Base-by-base conservation (phyloP, 768 basidiomycete species). In the Trametes cingulata region DNA sequence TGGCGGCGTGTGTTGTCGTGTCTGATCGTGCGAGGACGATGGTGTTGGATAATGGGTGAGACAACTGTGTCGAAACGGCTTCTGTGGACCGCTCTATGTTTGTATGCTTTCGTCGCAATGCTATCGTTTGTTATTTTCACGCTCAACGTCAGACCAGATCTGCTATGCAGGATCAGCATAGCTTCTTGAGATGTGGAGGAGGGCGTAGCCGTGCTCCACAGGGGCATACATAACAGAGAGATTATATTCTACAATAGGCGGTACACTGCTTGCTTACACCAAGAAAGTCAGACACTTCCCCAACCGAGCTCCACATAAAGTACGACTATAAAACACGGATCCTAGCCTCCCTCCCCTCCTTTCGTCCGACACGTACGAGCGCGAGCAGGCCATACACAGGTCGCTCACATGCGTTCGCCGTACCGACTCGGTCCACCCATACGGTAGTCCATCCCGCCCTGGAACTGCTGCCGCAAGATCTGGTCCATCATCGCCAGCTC, bases 401-500 rank as follows among this genome's bases (percentile, higher is more conserved):
- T 15, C 10, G 5, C 13, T 46, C 17, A 29, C 37, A 40, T 33
- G 15, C 37, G 25, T 46, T 56, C 33, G 4, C 55, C 55, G 29
- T 40, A 56, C 46, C 55, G 46, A 29, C 56, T 57, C 37, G 56
- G 56, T 27, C 56, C 56, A 2, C 36, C 37, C 47, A 57, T 25
- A 3, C 56, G 56, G 47, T 57, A 60, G 52, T 60, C 52, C 52
- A 60, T 49, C 20, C 52, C 39, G 7, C 41, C 27, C 20, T 60
- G 33, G 47, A 49, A 64, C 58, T 68, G 65, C 62, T 70, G 69
- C 52, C 67, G 41, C 48, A 65, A 27, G 37, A 70, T 66, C 67
- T 68, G 67, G 55, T 70, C 67, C 69, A 70, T 70, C 39, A 68
- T 59, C 56, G 67, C 67, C 24, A 70, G 59, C 65, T 70, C 69